Conservation (phyloP, 140 eudicot species). For the Flaveria floridana region DNA sequence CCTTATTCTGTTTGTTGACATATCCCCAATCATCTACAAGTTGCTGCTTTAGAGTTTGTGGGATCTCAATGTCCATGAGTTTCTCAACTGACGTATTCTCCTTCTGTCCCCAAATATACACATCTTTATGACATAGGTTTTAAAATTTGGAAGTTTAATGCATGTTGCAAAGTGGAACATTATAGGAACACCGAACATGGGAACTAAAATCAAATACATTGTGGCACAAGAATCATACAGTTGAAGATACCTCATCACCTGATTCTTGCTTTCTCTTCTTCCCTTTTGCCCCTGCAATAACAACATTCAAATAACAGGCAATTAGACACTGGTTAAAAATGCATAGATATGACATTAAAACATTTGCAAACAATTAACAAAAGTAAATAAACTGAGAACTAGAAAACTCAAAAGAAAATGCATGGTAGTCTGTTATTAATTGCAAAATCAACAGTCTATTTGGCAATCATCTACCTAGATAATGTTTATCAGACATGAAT, state of each 20-base stretch:
- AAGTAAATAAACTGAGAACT: conserved; percentile 15
- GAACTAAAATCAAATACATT: conserved; percentile 12
- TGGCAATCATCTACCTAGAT: not conserved
- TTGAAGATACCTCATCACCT: conserved; percentile 59
- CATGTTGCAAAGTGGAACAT: conserved; percentile 19
- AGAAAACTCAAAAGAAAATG: conserved; percentile 16
- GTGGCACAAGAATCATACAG: conserved; percentile 12
- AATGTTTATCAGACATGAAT: not conserved
- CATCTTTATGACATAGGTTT: conserved; percentile 18
- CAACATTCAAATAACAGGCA: conserved; percentile 16
- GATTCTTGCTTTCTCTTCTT: conserved; percentile 80
- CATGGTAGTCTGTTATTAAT: not conserved
- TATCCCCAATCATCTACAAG: conserved; percentile 86
- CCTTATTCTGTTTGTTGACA: conserved; percentile 73
- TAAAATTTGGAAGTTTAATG: not conserved
- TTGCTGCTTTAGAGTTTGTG: conserved; percentile 69
- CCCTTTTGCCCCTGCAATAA: conserved; percentile 62
- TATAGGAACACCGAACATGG: conserved; percentile 1
- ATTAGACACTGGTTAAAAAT: conserved; percentile 3
- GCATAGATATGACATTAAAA: not conserved
- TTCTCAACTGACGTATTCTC: conserved; percentile 53
- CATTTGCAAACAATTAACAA: conserved; percentile 12
- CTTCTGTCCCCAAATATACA: conserved; percentile 43
- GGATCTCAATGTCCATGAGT: conserved; percentile 65
- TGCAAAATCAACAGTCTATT: conserved; percentile 3